Conservation (phyloP, 2,329 filamentous ascomycete species). For the Talaromyces sp. region DNA sequence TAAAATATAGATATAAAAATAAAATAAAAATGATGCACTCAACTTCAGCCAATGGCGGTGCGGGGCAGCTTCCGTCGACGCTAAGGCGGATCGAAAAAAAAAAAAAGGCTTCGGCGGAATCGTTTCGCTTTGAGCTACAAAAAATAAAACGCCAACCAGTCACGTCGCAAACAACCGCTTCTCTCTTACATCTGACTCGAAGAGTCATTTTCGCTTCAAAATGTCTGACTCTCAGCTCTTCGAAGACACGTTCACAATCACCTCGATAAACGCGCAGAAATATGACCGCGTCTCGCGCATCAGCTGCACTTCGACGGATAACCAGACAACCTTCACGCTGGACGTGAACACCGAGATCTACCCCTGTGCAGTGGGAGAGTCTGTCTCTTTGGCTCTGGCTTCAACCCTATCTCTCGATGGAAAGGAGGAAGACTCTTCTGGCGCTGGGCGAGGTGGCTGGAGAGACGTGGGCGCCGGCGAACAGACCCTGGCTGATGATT, state of each 20-base stretch:
- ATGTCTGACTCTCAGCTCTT: constrained; percentile 88
- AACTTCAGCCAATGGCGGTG: constrained; percentile 11
- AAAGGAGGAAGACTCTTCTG: constrained; percentile 67
- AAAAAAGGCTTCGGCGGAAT: constrained; percentile 22
- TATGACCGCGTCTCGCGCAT: constrained; percentile 94
- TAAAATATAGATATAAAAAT: not conserved
- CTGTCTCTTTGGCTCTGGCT: constrained; percentile 74
- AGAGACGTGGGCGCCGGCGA: constrained; percentile 61
- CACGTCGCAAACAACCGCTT: not conserved
- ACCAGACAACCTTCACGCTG: constrained; percentile 70
- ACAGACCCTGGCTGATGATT: constrained; percentile 51
- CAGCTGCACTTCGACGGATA: constrained; percentile 69
- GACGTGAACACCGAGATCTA: constrained; percentile 95
- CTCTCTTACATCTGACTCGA: not conserved
- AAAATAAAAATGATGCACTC: not conserved
- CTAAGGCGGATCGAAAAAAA: constrained; percentile 23
- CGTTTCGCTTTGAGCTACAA: not conserved
- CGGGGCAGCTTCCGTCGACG: constrained; percentile 18
- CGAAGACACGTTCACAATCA: constrained; percentile 86
- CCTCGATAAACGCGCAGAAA: constrained; percentile 72
- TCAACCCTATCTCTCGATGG: constrained; percentile 85
- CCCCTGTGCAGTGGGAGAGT: constrained; percentile 69
- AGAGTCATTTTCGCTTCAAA: constrained; percentile 34
- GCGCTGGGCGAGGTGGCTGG: constrained; percentile 64
- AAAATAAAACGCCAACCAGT: not conserved